phyloP scores from a whole-genome alignment of 805 yeast genomes.

The Saccharomyces cerevisiae region DNA sequence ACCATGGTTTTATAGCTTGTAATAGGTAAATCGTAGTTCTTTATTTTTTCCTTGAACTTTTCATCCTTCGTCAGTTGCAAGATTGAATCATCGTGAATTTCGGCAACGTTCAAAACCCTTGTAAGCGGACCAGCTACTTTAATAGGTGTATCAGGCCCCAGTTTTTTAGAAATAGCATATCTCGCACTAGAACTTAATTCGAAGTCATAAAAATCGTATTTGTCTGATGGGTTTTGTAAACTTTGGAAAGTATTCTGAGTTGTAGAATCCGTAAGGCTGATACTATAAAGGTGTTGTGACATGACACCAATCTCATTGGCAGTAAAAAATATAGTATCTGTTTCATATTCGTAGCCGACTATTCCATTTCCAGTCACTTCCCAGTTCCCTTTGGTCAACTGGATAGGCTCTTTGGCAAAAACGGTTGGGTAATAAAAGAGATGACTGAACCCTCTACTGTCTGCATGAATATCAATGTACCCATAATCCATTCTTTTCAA shows the following conservation, averaged over 20 bases:
- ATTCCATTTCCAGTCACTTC: slow-evolving; percentile 43
- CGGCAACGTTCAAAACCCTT: slow-evolving; percentile 6
- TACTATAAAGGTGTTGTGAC: slow-evolving; percentile 52
- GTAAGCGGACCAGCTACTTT: slow-evolving; percentile 21
- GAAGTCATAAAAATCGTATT: slow-evolving; percentile 35
- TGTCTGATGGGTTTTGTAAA: slow-evolving; percentile 16
- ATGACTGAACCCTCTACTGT: slow-evolving; percentile 48
- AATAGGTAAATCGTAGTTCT: slow-evolving; percentile 40
- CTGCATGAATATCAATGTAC: slow-evolving; percentile 54
- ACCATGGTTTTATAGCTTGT: slow-evolving; percentile 33
- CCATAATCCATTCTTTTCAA: slow-evolving; percentile 36
- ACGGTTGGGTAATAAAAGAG: slow-evolving; percentile 50
- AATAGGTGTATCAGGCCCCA: slow-evolving; percentile 22
- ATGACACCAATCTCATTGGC: slow-evolving; percentile 41
- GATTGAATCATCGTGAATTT: slow-evolving; percentile 3
- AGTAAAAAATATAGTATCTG: slow-evolving; percentile 43
- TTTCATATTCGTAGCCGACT: slow-evolving; percentile 40
- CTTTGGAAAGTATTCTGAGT: slow-evolving; percentile 6
- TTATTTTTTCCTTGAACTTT: slow-evolving; percentile 12
- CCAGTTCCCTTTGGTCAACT: slow-evolving; percentile 42
- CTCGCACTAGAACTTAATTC: slow-evolving; percentile 50
- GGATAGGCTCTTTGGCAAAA: slow-evolving; percentile 32
- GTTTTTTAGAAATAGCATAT: slow-evolving; percentile 27
- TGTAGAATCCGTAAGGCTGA: slow-evolving; percentile 29
- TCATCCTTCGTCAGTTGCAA: slow-evolving; percentile 12